Conservation (phyloP, 2,329 filamentous ascomycete genomes). For the Aspergillus sp. region DNA sequence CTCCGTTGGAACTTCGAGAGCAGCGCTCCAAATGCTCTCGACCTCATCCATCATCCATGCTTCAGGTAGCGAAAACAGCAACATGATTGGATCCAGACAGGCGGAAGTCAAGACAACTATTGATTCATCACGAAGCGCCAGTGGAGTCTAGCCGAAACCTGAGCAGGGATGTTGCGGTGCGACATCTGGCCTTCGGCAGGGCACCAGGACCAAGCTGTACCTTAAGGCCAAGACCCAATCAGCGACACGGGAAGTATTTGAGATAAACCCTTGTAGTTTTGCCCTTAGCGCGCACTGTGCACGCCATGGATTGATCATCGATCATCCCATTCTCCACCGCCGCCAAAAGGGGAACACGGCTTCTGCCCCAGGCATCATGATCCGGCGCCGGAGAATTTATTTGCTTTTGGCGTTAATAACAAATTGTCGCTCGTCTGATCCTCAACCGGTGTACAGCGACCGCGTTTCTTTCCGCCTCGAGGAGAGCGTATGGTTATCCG, state of each 20-base stretch:
- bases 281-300: slow-evolving; percentile 18
- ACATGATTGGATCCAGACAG: slow-evolving; percentile 4
- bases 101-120: slow-evolving; percentile 17
- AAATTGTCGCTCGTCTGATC: not conserved
- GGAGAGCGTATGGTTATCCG: not conserved
- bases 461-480: not conserved
- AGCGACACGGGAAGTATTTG: slow-evolving; percentile 38
- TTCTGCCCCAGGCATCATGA: slow-evolving; percentile 3
- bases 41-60: no score
- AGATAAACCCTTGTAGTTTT: slow-evolving; percentile 35
- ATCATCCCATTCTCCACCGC: not conserved
- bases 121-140: slow-evolving; percentile 23
- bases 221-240: slow-evolving; percentile 30
- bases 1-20: not conserved
- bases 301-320: slow-evolving; percentile 28
- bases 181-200: slow-evolving; percentile 17
- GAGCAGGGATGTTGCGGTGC: slow-evolving; percentile 32
- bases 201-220: not conserved
- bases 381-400: not conserved
- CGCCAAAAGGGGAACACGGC: not conserved
- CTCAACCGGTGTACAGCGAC: not conserved
- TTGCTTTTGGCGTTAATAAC: not conserved
- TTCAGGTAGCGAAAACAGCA: not conserved
- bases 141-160: slow-evolving; percentile 18
- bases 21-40: not conserved